Conservation (phyloP, 768 basidiomycete species). For the Pleurotus tuber-regium region DNA sequence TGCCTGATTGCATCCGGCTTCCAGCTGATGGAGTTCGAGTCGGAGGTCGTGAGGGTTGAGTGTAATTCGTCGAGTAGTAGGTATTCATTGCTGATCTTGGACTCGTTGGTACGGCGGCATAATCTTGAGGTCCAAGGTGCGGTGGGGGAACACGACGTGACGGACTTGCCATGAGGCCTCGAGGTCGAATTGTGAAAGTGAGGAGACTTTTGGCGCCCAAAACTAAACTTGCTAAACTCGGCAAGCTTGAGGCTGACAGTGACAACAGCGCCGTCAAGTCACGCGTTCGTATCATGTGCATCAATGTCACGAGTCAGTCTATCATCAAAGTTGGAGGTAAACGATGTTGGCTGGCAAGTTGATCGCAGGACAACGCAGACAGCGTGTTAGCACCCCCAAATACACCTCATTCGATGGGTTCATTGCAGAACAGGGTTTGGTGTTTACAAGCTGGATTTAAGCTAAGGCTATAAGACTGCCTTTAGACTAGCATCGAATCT, state of each 20-base stretch:
- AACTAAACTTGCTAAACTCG: background rate
- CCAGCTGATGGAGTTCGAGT: constrained; percentile 21
- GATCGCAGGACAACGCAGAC: no score
- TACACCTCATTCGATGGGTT: no score
- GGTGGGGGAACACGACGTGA: constrained; percentile 35
- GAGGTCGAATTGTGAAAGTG: constrained; percentile 1
- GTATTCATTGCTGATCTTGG: constrained; percentile 34
- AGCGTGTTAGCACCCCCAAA: no score
- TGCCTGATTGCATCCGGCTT: constrained; percentile 32
- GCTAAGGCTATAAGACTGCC: no score
- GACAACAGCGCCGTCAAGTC: background rate
- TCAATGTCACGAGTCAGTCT: no score
- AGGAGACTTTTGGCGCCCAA: background rate
- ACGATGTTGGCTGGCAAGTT: no score
- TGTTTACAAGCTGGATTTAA: no score
- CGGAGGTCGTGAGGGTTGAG: constrained; percentile 25
- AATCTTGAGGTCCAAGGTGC: constrained; percentile 46
- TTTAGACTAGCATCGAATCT: no score
- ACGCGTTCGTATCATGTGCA: no score
- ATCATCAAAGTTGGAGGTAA: constrained; percentile 1
- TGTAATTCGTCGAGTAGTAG: constrained; percentile 20
- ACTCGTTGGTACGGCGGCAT: constrained; percentile 68
- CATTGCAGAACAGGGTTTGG: no score
- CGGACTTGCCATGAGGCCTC: constrained; percentile 25
- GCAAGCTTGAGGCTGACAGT: no score